Evolutionary conservation across 2,329 filamentous ascomycete species (phyloP).

Genomic region (Diaporthe australafricana): DNA sequence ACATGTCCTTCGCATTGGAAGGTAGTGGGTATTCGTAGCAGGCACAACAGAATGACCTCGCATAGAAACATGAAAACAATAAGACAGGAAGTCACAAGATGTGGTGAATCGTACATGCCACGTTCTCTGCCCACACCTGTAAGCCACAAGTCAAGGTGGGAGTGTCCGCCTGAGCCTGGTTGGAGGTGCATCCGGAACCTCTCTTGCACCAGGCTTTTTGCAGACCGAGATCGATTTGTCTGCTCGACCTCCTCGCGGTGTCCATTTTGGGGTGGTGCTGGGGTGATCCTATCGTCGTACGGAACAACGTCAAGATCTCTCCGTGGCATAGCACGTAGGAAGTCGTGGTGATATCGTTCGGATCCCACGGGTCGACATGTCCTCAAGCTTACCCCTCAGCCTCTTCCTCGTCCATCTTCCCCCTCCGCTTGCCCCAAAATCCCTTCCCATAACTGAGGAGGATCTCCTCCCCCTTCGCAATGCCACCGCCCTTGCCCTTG

Average conservation of each 20-base stretch:
- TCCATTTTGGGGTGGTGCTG: background rate
- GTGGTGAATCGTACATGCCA: background rate
- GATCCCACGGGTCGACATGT: background rate
- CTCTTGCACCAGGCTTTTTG: background rate
- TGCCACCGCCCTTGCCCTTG: constrained; percentile 45
- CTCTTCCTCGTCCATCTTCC: constrained; percentile 40
- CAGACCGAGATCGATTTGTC: background rate
- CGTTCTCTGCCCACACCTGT: background rate
- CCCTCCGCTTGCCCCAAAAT: constrained; percentile 68
- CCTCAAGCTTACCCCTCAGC: background rate
- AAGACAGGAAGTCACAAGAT: background rate
- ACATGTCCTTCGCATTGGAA: background rate
- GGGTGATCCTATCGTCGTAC: background rate
- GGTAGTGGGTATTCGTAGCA: background rate
- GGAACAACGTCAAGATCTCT: background rate
- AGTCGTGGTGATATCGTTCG: background rate
- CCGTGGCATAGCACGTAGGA: background rate
- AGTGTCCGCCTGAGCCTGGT: background rate
- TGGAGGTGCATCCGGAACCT: background rate
- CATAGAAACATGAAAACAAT: background rate
- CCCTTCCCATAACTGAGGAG: constrained; percentile 76
- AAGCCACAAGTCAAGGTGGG: background rate
- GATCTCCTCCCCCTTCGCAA: constrained; percentile 72
- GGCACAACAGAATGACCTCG: background rate
- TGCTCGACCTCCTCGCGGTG: background rate